Conservation (phyloP, 805 yeast genomes). For the Yamadazyma paraphyllophila region DNA sequence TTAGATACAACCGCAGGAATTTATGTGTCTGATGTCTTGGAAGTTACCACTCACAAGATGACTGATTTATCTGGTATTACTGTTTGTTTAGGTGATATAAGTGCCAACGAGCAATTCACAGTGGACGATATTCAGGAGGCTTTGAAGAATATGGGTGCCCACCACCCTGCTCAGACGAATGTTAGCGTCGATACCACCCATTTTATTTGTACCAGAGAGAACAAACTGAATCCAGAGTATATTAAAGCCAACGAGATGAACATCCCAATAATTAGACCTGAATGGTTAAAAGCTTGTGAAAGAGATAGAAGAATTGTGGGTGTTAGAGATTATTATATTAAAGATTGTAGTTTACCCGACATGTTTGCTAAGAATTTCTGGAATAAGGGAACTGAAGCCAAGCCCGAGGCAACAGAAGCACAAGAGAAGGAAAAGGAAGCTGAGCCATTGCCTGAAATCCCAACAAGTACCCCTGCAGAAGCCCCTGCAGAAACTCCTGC, state of each 20-base stretch:
- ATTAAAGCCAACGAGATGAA: constrained; percentile 78
- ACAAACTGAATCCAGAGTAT: constrained; percentile 66
- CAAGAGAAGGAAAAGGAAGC: constrained; percentile 3
- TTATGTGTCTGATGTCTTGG: constrained; percentile 62
- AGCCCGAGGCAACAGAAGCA: constrained; percentile 9
- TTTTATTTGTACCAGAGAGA: constrained; percentile 65
- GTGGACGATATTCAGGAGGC: constrained; percentile 58
- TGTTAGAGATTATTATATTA: constrained; percentile 80
- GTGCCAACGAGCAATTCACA: constrained; percentile 47
- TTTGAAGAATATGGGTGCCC: constrained; percentile 75
- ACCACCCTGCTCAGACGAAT: constrained; percentile 57
- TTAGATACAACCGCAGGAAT: constrained; percentile 90
- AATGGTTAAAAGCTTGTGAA: constrained; percentile 95
- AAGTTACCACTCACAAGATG: constrained; percentile 88
- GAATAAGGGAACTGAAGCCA: constrained; percentile 16
- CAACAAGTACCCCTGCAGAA: too few relatives aligned
- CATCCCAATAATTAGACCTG: constrained; percentile 93
- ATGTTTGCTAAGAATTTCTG: constrained; percentile 43
- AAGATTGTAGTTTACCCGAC: constrained; percentile 48
- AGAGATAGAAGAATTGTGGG: constrained; percentile 87
- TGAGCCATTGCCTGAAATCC: constrained; percentile 9
- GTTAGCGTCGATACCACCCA: constrained; percentile 93
- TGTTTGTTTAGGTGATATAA: constrained; percentile 82
- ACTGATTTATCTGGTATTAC: constrained; percentile 92
- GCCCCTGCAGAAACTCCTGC: too few relatives aligned